These are phyloP conservation scores for Saussurea involucrata DNA, from an alignment of 129 eudicot species.

Conservation along the genomic window DNA sequence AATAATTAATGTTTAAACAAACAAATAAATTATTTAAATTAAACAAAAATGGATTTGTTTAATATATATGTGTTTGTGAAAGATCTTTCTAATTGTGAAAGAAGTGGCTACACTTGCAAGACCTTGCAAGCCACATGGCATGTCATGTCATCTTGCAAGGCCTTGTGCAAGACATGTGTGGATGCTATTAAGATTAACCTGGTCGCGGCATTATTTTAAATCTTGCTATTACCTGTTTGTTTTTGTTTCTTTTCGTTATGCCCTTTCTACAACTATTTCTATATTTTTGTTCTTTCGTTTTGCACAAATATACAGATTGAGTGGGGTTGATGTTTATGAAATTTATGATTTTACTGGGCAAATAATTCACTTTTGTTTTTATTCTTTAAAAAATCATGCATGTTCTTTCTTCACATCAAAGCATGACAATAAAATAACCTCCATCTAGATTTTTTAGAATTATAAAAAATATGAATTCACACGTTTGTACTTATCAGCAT, in stretches of 20 bases:
- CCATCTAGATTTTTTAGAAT: neutral
- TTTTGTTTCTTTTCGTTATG: neutral
- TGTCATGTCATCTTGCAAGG: no score
- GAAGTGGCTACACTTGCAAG: no score
- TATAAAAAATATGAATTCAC: neutral
- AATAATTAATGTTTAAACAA: no score
- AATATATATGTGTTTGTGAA: no score
- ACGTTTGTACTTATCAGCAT: neutral
- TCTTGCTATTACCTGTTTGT: neutral
- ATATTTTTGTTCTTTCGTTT: neutral
- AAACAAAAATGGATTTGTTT: no score
- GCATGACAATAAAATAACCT: neutral
- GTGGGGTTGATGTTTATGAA: neutral
- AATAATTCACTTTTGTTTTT: neutral
- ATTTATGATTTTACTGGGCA: neutral
- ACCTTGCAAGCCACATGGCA: no score
- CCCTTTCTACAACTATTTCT: neutral
- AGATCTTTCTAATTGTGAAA: no score
- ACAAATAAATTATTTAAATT: no score
- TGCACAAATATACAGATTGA: neutral
- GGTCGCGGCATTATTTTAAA: no score
- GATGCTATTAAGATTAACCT: no score
- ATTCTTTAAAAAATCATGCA: neutral
- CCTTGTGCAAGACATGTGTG: no score
- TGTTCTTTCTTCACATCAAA: neutral